These are phyloP conservation scores for Paramecium pentaurelia DNA, from an alignment of 73 alveolate species.

Conservation along the genomic window DNA sequence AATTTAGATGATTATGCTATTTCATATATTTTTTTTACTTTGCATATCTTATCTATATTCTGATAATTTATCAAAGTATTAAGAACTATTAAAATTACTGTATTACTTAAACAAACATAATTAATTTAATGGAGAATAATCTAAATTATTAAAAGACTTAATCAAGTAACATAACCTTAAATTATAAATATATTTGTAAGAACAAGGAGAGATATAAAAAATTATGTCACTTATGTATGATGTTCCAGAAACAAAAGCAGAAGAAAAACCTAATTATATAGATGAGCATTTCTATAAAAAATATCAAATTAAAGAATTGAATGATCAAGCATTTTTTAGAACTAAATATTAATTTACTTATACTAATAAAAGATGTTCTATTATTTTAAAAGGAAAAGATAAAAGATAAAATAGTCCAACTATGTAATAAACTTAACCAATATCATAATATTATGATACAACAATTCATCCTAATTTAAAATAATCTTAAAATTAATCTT, in stretches of 20 bases:
- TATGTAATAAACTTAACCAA: neutral
- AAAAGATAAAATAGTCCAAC: neutral
- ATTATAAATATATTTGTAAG: neutral
- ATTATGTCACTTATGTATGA: neutral
- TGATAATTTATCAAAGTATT: neutral
- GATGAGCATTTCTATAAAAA: neutral
- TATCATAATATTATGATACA: neutral
- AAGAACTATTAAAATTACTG: neutral
- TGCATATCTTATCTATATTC: neutral
- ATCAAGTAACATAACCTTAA: neutral
- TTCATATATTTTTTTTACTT: neutral
- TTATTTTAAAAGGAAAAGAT: neutral
- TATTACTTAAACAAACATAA: neutral
- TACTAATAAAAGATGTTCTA: neutral
- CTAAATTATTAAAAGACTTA: neutral
- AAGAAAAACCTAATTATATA: neutral
- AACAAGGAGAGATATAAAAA: neutral
- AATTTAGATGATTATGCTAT: neutral
- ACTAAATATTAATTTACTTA: neutral
- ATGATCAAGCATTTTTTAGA: neutral
- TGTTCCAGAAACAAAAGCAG: neutral
- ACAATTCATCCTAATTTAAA: neutral
- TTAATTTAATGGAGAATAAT: neutral
- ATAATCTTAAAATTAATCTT: neutral
- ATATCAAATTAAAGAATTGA: neutral